Conservation (phyloP, 1,284 basidiomycete genomes). For the Amylostereum areolatum region DNA sequence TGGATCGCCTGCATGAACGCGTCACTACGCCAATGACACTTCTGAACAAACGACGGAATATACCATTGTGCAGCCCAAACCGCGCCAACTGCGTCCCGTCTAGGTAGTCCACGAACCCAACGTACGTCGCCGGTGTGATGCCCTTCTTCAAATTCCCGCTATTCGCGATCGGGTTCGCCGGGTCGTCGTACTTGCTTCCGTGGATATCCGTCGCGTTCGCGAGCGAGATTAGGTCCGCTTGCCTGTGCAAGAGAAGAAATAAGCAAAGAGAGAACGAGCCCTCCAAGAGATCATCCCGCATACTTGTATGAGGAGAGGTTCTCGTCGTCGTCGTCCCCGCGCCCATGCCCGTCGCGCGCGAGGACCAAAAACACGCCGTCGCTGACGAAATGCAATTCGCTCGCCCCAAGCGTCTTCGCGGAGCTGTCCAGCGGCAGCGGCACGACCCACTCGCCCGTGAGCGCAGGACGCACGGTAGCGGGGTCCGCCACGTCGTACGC, state of each 20-base stretch:
- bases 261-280: neutral
- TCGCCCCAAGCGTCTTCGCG: slow-evolving; percentile 45
- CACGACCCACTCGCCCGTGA: slow-evolving; percentile 58
- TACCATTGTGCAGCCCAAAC: slow-evolving; percentile 57
- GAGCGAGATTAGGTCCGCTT: slow-evolving; percentile 56
- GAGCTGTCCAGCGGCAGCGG: slow-evolving; percentile 50
- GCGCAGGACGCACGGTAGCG: slow-evolving; percentile 20
- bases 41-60: neutral
- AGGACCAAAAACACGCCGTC: slow-evolving; percentile 51
- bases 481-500: slow-evolving; percentile 44
- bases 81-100: slow-evolving; percentile 46
- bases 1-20: slow-evolving; percentile 18
- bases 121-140: slow-evolving; percentile 52
- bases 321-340: slow-evolving; percentile 43
- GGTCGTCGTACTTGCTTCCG: slow-evolving; percentile 49
- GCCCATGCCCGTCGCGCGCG: slow-evolving; percentile 56
- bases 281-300: slow-evolving; percentile 13
- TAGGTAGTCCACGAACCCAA: slow-evolving; percentile 49
- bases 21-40: neutral
- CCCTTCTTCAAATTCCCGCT: slow-evolving; percentile 41
- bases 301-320: slow-evolving; percentile 50
- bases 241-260: slow-evolving; percentile 21
- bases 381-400: slow-evolving; percentile 54
- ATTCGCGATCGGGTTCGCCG: slow-evolving; percentile 45
- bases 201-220: slow-evolving; percentile 57